These are phyloP conservation scores for Didymellaceae sp. DNA, from an alignment of 2,329 filamentous ascomycete genomes.

Conservation along the genomic window DNA sequence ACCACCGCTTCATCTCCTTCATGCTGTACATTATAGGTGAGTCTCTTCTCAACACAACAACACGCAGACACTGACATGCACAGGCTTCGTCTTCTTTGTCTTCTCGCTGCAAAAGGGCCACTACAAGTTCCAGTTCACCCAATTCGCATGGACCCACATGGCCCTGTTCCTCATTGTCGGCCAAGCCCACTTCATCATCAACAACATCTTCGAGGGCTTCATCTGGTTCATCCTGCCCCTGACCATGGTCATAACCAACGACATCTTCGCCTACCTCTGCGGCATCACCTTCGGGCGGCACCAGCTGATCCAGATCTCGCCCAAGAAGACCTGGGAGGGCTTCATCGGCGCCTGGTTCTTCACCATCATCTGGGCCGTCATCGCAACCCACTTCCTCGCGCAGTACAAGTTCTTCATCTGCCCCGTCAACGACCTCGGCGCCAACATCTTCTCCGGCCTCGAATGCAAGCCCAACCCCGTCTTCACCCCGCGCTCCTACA, in stretches of 20 bases:
- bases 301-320: conserved; percentile 95
- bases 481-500: conserved; percentile 79
- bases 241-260: conserved; percentile 94
- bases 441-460: conserved; percentile 89
- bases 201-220: conserved; percentile 99
- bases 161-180: conserved; percentile 97
- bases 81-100: conserved; percentile 98
- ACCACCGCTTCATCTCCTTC: conserved; percentile 98
- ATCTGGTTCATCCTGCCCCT: conserved; percentile 99
- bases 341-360: conserved; percentile 97
- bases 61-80: conserved; percentile 31
- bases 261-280: conserved; percentile 97
- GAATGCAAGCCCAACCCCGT: conserved; percentile 90
- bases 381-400: conserved; percentile 83
- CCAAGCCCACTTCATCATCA: conserved; percentile 99
- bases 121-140: conserved; percentile 98
- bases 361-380: conserved; percentile 84
- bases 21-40: conserved; percentile 95
- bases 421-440: conserved; percentile 93
- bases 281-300: conserved; percentile 96
- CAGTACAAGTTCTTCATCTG: conserved; percentile 98
- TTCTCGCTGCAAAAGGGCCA: conserved; percentile 91
- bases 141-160: conserved; percentile 99
- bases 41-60: conserved; percentile 44
- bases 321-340: conserved; percentile 98